Evolutionary conservation across 2,329 filamentous ascomycete species (phyloP), one percentile per base, ranked within the genome.

Genomic region (Lasiodiplodia citricola): DNA sequence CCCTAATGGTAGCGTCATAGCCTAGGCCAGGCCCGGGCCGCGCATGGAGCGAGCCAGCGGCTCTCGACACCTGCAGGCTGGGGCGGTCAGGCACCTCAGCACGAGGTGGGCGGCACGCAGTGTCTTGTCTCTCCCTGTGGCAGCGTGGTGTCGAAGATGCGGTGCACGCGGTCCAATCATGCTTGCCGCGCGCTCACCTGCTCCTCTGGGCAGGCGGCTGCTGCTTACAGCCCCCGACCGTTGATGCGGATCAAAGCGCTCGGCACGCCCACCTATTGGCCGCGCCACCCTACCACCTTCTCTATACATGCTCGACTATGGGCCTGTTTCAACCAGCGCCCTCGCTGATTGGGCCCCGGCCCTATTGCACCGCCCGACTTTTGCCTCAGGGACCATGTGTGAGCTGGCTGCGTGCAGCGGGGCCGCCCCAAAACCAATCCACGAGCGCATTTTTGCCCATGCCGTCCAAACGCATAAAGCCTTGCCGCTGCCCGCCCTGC

Each of bases 131-230:
- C 58, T 47, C 38, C 38, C 28, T 63, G 58, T 21, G 56, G 35
- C 56, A 16, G 58, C 38, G 31, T 52, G 47, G 35, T 35, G 35
- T 64, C 47, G 44, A 37, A 31, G 4, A 25, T 2, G 14, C n/a
- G 60, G 21, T 37, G 60, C 60, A 38, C 60, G 47, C 60, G 44
- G 60, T n/a, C 60, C 60, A 64, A 64, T 64, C 60, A 52, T 52
- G 60, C 60, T n/a, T 64, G 60, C 60, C 60, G 60, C 60, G 47
- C 16, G 28, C 58, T 63, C 58, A 63, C 58, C 58, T 63, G 47
- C 47, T 64, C 60, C 18, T 52, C 44, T 52, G 2, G 56, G 56
- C 21, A n/a, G 25, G 21, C 54, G 56, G 35, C 56, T 58, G 35
- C 58, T 31, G 44, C 28, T 28, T 28, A 28, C 28, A 28, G 28